Conservation (phyloP, 1,139 yeast species). For the Geotrichum cucujoidarum region DNA sequence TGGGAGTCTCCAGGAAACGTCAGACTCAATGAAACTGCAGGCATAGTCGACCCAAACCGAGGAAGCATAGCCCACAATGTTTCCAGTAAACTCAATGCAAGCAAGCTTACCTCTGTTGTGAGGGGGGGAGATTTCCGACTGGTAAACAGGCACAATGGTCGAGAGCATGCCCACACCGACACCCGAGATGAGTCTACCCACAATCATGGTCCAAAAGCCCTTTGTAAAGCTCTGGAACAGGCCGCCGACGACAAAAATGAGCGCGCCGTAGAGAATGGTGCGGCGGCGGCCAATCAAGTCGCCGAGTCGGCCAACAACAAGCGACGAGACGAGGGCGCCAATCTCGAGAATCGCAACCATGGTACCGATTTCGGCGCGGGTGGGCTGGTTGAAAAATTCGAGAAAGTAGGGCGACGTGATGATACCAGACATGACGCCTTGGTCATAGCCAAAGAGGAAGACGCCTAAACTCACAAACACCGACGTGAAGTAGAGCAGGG, state of each 20-base stretch:
- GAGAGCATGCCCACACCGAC: constrained; percentile 84
- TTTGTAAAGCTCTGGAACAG: constrained; percentile 58
- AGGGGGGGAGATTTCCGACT: constrained; percentile 86
- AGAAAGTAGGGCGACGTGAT: constrained; percentile 66
- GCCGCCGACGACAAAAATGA: constrained; percentile 79
- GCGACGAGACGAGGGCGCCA: constrained; percentile 78
- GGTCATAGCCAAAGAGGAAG: constrained; percentile 83
- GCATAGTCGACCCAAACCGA: constrained; percentile 90
- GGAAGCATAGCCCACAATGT: constrained; percentile 77
- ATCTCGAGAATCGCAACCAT: constrained; percentile 81
- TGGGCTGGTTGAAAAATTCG: constrained; percentile 65
- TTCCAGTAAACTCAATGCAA: constrained; percentile 89
- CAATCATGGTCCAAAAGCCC: constrained; percentile 48
- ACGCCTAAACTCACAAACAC: constrained; percentile 81
- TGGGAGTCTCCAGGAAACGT: constrained; percentile 76
- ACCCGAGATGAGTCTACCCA: constrained; percentile 79
- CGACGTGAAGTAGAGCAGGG: constrained; percentile 60
- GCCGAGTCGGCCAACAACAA: constrained; percentile 70
- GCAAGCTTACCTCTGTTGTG: constrained; percentile 85
- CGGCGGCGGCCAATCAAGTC: constrained; percentile 76
- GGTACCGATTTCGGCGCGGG: constrained; percentile 64
- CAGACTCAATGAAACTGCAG: constrained; percentile 55
- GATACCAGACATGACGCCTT: constrained; percentile 85
- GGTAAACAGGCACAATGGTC: constrained; percentile 94
- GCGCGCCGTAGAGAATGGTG: constrained; percentile 77